These are phyloP conservation scores for Mycena alexandri DNA, from an alignment of 768 basidiomycete genomes.

Conservation along the genomic window DNA sequence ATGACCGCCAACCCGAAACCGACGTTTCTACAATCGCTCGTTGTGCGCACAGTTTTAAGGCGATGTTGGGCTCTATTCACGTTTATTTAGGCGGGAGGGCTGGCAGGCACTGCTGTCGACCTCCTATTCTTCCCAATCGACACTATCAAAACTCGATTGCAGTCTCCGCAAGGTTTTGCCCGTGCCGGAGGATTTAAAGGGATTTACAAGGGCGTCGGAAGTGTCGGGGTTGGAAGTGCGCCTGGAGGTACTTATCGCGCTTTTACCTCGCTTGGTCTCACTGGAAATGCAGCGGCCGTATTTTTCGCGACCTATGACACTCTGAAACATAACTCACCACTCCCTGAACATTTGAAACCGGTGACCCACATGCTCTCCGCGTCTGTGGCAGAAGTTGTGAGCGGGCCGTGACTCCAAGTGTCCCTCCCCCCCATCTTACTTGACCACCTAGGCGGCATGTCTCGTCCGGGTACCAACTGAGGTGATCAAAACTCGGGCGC, in stretches of 20 bases:
- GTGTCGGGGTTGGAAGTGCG: constrained; percentile 27
- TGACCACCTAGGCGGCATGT: constrained; percentile 76
- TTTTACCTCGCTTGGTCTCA: neutral
- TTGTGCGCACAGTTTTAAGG: constrained; percentile 42
- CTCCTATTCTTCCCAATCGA: constrained; percentile 31
- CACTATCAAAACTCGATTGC: constrained; percentile 32
- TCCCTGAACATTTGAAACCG: constrained; percentile 71
- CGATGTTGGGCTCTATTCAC: constrained; percentile 1
- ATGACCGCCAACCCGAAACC: constrained; percentile 45
- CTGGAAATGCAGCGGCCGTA: constrained; percentile 73
- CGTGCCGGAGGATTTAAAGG: constrained; percentile 28
- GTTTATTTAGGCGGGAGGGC: constrained; percentile 67
- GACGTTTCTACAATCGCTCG: constrained; percentile 55
- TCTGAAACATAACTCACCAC: constrained; percentile 81
- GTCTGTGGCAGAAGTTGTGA: constrained; percentile 70
- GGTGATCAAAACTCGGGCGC: constrained; percentile 93
- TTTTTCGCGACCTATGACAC: constrained; percentile 97
- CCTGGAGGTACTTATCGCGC: constrained; percentile 17
- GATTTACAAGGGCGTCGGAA: constrained; percentile 33
- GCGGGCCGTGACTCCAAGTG: constrained; percentile 37
- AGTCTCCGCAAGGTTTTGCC: constrained; percentile 27
- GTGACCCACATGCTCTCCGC: constrained; percentile 60
- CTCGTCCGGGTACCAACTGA: constrained; percentile 95
- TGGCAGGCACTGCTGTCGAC: constrained; percentile 30
- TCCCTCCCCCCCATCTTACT: constrained; percentile 28